A percentile compares a stretch with the other conserved stretches of the same genome.
Conservation (phyloP, 192 early-diverging fungal species). For the Backusella tarrabulga region DNA sequence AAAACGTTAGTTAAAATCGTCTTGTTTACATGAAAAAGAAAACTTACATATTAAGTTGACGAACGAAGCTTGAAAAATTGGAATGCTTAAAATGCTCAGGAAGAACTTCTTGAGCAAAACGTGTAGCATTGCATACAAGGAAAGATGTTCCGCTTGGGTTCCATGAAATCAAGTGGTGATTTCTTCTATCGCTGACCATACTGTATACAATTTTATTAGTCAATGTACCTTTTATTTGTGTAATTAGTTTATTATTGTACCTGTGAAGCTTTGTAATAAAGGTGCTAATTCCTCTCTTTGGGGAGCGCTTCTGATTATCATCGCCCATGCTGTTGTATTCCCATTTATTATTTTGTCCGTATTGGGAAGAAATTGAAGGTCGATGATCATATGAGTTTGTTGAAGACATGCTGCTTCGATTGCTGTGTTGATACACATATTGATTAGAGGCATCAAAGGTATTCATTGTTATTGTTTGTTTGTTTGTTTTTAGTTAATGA, state of each 20-base stretch:
- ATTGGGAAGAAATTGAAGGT: conserved; percentile 2
- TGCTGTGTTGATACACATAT: not conserved
- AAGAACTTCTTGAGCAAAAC: conserved; percentile 78
- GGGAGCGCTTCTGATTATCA: not conserved
- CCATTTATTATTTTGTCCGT: conserved; percentile 10
- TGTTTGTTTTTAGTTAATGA: not conserved
- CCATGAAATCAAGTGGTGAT: conserved; percentile 69
- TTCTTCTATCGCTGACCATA: conserved; percentile 63
- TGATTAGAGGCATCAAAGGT: not conserved
- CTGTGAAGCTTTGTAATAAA: conserved; percentile 19
- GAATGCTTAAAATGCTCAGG: conserved; percentile 89
- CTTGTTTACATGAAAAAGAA: conserved; percentile 30
- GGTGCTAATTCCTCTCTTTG: conserved; percentile 15
- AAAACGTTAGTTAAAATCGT: not conserved
- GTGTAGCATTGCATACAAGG: conserved; percentile 68
- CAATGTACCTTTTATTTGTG: not conserved
- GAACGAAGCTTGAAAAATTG: conserved; percentile 89
- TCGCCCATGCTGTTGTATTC: not conserved
- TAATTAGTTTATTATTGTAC: conserved; percentile 6
- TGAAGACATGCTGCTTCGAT: conserved; percentile 5
- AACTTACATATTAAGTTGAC: conserved; percentile 93
- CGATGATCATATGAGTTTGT: not conserved
- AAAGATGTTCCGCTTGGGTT: conserved; percentile 67
- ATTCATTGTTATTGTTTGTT: not conserved
- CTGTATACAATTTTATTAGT: conserved; percentile 5